A percentile compares a stretch with the other conserved stretches of the same genome.
These are phyloP conservation scores for Haematococcus sp. DNA, from an alignment of 139 green algal genomes.

Conservation along the genomic window DNA sequence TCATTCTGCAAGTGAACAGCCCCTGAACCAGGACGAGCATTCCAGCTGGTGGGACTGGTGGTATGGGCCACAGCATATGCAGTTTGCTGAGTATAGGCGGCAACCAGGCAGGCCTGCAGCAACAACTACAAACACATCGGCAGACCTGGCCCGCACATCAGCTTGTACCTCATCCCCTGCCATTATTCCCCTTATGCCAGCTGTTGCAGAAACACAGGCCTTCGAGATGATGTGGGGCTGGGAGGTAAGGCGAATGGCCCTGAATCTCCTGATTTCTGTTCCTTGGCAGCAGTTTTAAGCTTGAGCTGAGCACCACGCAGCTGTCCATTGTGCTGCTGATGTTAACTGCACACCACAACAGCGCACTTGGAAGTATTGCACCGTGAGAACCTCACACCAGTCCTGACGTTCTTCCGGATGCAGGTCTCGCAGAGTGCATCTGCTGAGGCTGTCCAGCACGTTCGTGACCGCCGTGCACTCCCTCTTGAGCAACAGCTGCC, in stretches of 20 bases:
- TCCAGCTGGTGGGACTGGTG: no score
- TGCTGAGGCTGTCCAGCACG: background rate
- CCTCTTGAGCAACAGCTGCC: background rate
- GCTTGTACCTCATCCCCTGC: no score
- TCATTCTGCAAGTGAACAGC: no score
- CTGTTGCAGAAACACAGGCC: background rate
- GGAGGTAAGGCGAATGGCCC: no score
- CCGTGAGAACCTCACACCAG: no score
- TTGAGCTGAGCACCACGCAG: background rate
- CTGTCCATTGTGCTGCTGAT: background rate
- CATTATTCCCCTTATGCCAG: background rate
- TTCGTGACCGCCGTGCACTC: background rate
- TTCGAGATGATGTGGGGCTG: conserved; percentile 3
- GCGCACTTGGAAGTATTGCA: no score
- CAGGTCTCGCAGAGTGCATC: background rate
- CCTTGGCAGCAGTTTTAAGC: no score
- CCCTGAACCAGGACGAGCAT: no score
- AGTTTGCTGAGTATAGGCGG: background rate
- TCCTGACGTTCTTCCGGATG: background rate
- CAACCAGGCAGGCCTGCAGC: background rate
- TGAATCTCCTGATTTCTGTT: no score
- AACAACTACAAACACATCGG: no score
- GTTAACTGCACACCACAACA: background rate
- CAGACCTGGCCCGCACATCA: no score
- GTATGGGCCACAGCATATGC: no score